Conservation (phyloP, 768 basidiomycete genomes). For the Russula emetica region DNA sequence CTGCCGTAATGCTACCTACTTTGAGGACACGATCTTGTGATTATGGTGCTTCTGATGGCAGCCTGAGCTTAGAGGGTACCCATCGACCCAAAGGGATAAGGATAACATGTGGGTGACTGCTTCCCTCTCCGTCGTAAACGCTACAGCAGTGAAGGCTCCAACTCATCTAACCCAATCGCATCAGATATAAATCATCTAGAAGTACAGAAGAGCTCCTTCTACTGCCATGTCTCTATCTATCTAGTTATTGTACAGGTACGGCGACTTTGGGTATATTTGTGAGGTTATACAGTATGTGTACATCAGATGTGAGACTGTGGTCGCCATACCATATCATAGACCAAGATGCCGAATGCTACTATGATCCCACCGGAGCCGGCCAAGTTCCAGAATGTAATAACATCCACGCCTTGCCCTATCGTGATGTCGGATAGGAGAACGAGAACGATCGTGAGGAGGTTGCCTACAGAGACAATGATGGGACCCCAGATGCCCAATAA, state of each 20-base stretch:
- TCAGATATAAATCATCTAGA: not conserved
- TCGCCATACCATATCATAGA: constrained; percentile 57
- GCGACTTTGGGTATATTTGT: not conserved
- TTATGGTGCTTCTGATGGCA: no score
- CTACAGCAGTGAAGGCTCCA: not conserved
- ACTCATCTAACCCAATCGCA: not conserved
- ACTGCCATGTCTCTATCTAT: not conserved
- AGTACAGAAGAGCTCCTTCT: not conserved
- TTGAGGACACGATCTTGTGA: no score
- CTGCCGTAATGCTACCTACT: no score
- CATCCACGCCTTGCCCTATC: constrained; percentile 58
- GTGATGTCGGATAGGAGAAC: constrained; percentile 75
- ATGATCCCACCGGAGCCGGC: constrained; percentile 77
- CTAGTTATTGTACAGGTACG: not conserved
- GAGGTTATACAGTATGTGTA: not conserved
- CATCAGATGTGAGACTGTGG: not conserved
- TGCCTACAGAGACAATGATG: constrained; percentile 82
- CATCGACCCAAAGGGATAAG: no score
- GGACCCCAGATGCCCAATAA: constrained; percentile 86
- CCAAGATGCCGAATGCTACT: constrained; percentile 75
- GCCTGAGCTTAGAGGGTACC: no score
- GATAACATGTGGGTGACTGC: no score
- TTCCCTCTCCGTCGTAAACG: not conserved
- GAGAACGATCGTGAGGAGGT: constrained; percentile 90
- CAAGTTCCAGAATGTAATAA: constrained; percentile 67